Base-by-base conservation (phyloP, 768 basidiomycete genomes). In the Cantharellus anzutake region DNA sequence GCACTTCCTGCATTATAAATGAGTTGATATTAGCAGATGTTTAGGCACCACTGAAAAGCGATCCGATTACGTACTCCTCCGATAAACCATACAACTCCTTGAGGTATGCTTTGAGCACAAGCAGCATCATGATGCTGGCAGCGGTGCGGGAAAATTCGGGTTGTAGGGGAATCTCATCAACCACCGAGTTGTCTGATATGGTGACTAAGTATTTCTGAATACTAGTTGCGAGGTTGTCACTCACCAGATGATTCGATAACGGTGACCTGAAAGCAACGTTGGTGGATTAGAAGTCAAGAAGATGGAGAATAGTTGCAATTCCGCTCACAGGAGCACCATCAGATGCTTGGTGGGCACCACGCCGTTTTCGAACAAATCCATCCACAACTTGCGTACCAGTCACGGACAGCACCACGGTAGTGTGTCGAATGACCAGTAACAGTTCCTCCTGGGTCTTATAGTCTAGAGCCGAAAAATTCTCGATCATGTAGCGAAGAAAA, bases 371-470 rank as follows among this genome's bases (percentile, higher is more conserved):
- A 42, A 41, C 16, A 41, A 57, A 57, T 48, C 44, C 14, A 65
- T 86, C 90, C 59, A 89, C 75, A n/a, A 87, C 70, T 65, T 86
- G 87, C 76, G 82, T 83, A 59, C 86, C 94, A 5, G 80, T 78
- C 2, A 82, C 85, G 1, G 84, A 92, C 52, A 89, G 75, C 34
- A 84, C 76, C 16, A 77, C 72, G 4, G 87, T 90, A 60, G 93
- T 75, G 59, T 78, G 77, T 61, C 84, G 86, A 67, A 96, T 79
- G 34, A 97, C 82, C 3, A 85, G 82, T 58, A 97, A 72, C 3
- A 84, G 82, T 71, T 98, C 96, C 70, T 99, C 96, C 65, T 86
- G 83, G 0, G 89, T 88, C 73, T 91, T 97, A 75, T 93, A 98
- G 41, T 98, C 92, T 62, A 99, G 80, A 0, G 84, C 74, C 0